A percentile compares a stretch with the other conserved stretches of the same genome.
phyloP scores from a whole-genome alignment of 345 rosid species.

The Reutealis trisperma region DNA sequence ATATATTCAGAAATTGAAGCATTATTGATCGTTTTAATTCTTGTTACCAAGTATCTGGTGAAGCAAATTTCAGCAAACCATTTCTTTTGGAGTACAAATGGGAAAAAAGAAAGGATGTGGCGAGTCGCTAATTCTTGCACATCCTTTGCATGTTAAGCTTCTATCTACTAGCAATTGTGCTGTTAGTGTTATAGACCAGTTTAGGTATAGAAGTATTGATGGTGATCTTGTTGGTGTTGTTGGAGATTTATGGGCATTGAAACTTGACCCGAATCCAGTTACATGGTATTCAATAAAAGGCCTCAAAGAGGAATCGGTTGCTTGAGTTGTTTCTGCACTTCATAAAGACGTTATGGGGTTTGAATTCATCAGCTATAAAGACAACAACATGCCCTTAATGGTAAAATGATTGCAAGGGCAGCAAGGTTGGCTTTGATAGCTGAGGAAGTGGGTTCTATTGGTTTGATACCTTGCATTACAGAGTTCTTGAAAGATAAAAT shows the following conservation, averaged over 20 bases:
- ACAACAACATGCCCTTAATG: constrained; percentile 66
- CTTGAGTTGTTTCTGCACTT: constrained; percentile 63
- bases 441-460: constrained; percentile 62
- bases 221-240: constrained; percentile 82
- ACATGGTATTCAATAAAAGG: constrained; percentile 91
- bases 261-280: constrained; percentile 54
- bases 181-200: constrained; percentile 50
- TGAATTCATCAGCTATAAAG: constrained; percentile 45
- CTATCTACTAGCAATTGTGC: constrained; percentile 32
- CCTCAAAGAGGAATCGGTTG: constrained; percentile 42
- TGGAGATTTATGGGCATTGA: constrained; percentile 76
- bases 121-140: constrained; percentile 82
- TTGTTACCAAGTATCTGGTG: constrained; percentile 74
- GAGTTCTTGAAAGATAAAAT: constrained; percentile 69
- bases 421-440: constrained; percentile 89
- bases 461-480: constrained; percentile 59
- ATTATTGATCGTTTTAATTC: constrained; percentile 71
- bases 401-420: constrained; percentile 76
- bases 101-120: constrained; percentile 88
- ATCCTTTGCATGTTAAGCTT: constrained; percentile 75
- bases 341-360: constrained; percentile 55
- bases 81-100: constrained; percentile 73
- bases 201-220: constrained; percentile 69
- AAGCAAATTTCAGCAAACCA: constrained; percentile 62
- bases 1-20: constrained; percentile 43